These are phyloP conservation scores for Pseudogymnoascus sp. DNA, from an alignment of 2,329 filamentous ascomycete species.

Conservation along the genomic window DNA sequence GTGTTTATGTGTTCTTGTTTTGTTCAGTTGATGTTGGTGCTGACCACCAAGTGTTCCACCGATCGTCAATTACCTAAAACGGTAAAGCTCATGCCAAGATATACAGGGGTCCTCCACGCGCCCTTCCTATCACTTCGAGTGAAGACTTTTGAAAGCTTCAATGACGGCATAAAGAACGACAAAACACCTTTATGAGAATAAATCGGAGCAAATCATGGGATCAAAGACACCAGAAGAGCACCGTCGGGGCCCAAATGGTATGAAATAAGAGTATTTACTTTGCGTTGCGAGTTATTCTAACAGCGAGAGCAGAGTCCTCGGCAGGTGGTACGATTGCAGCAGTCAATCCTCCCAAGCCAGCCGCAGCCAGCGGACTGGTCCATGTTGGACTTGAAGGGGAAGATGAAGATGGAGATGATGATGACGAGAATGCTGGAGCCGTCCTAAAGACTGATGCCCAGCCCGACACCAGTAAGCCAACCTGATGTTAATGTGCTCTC, in stretches of 20 bases:
- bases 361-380: neutral
- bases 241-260: slow-evolving; percentile 1
- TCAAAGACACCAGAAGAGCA: slow-evolving; percentile 4
- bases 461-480: neutral
- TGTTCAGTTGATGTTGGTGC: neutral
- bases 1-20: neutral
- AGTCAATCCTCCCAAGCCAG: neutral
- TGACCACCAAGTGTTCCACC: neutral
- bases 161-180: neutral
- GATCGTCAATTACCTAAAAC: neutral
- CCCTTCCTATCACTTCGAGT: neutral
- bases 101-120: neutral
- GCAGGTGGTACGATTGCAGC: neutral
- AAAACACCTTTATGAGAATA: neutral
- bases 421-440: neutral
- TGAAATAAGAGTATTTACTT: neutral
- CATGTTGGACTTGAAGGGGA: neutral
- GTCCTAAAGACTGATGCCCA: neutral
- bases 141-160: neutral
- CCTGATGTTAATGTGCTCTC: slow-evolving; percentile 37
- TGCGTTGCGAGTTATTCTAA: neutral
- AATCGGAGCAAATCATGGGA: neutral
- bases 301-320: neutral
- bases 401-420: slow-evolving; percentile 23
- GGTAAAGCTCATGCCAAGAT: neutral